Evolutionary conservation across 164 flowering plant species (phyloP).

Genomic region (Umbellularia californica): DNA sequence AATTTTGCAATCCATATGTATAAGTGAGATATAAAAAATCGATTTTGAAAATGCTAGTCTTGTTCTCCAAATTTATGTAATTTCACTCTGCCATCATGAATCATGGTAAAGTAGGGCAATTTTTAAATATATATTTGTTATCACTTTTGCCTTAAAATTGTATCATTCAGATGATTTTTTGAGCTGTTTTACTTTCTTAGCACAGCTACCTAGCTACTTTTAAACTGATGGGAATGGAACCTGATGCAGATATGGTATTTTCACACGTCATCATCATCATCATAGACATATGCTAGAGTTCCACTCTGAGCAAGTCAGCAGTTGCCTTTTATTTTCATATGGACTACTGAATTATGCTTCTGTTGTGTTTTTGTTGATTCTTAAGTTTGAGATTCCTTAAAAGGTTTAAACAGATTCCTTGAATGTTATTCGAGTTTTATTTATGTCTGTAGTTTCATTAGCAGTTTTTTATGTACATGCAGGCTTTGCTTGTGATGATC

Average conservation of each 20-base stretch:
- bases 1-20: too few relatives aligned
- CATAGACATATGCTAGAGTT: conserved; percentile 1
- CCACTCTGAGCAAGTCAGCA: conserved; percentile 12
- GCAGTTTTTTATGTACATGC: conserved; percentile 15
- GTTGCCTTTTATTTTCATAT: conserved; percentile 2
- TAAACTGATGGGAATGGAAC: conserved; percentile 27
- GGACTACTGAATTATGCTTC: background rate
- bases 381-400: background rate
- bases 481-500: conserved; percentile 14
- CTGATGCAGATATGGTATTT: conserved; percentile 38
- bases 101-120: background rate
- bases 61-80: conserved; percentile 6
- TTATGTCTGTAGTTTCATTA: background rate
- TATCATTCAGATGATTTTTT: conserved; percentile 12
- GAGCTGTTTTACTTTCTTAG: conserved; percentile 7
- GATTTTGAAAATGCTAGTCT: conserved; percentile 3
- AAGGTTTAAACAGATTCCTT: background rate
- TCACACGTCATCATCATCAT: conserved; percentile 13
- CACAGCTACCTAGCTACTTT: background rate
- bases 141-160: background rate
- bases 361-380: background rate
- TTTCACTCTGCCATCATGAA: background rate
- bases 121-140: background rate
- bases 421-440: background rate
- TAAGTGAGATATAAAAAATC: conserved; percentile 7